Conservation (phyloP, 2,329 filamentous ascomycete genomes). For the Coniella lustricola region DNA sequence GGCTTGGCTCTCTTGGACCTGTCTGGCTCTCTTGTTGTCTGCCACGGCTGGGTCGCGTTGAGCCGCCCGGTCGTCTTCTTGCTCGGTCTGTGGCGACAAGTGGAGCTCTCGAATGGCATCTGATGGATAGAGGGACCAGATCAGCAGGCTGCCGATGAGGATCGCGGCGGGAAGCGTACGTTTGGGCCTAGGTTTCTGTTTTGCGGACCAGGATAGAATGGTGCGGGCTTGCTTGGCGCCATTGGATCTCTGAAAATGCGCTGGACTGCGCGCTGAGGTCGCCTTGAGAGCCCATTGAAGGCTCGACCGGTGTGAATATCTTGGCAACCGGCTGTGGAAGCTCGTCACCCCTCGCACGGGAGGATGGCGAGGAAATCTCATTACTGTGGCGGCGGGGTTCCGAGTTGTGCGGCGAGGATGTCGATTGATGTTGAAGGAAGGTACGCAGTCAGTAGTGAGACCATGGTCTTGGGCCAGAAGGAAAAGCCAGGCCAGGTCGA, state of each 20-base stretch:
- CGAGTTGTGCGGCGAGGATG: too few relatives aligned
- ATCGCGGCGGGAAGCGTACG: slow-evolving; percentile 24
- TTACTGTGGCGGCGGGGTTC: neutral
- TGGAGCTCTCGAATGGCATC: slow-evolving; percentile 24
- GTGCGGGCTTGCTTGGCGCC: slow-evolving; percentile 4
- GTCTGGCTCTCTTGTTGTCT: slow-evolving; percentile 15
- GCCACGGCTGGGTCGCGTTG: slow-evolving; percentile 6
- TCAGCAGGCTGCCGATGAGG: slow-evolving; percentile 29
- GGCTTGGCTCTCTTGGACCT: slow-evolving; percentile 17
- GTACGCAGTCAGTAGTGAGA: too few relatives aligned
- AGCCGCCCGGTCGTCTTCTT: slow-evolving; percentile 13
- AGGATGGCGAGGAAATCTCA: neutral
- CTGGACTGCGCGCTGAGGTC: neutral
- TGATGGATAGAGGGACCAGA: slow-evolving; percentile 33
- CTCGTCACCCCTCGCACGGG: neutral
- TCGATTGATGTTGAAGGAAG: too few relatives aligned
- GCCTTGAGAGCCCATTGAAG: neutral
- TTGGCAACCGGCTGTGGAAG: neutral
- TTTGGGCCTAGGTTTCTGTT: slow-evolving; percentile 5
- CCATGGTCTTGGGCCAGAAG: too few relatives aligned
- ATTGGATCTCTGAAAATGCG: neutral
- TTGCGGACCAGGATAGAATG: slow-evolving; percentile 17
- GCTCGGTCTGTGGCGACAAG: slow-evolving; percentile 4
- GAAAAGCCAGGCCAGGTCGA: too few relatives aligned
- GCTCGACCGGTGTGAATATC: neutral